These are phyloP conservation scores for Hypholoma fasciculare DNA, from an alignment of 768 basidiomycete genomes.

Conservation along the genomic window DNA sequence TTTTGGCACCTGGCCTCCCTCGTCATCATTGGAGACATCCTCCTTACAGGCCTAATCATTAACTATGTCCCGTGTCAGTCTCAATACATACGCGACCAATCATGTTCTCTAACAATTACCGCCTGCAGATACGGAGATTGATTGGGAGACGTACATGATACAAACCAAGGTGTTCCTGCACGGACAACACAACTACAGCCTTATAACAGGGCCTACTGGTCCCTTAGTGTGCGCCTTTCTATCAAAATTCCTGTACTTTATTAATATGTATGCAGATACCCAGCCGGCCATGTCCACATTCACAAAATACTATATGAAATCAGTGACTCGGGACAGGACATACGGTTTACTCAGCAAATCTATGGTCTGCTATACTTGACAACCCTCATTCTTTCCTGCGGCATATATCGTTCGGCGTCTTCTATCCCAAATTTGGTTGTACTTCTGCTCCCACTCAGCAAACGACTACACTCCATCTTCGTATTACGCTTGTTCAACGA, in stretches of 20 bases:
- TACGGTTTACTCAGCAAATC: conserved; percentile 71
- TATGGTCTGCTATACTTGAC: conserved; percentile 75
- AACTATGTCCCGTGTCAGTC: conserved; percentile 78
- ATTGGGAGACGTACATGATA: conserved; percentile 95
- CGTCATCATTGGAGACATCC: conserved; percentile 71
- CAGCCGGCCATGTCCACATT: conserved; percentile 88
- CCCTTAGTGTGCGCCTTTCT: conserved; percentile 73
- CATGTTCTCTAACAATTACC: conserved; percentile 1
- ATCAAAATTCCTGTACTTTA: background rate
- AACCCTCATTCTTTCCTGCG: conserved; percentile 63
- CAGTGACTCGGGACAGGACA: conserved; percentile 59
- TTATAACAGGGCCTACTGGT: conserved; percentile 88
- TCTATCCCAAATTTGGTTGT: conserved; percentile 72
- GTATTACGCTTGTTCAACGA: conserved; percentile 94
- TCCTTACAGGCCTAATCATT: conserved; percentile 81
- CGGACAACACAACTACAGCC: conserved; percentile 82
- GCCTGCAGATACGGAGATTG: conserved; percentile 91
- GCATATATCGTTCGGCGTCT: conserved; percentile 64
- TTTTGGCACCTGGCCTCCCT: conserved; percentile 70
- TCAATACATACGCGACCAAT: conserved; percentile 11
- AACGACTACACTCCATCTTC: conserved; percentile 92
- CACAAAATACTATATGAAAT: conserved; percentile 70
- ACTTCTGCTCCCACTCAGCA: conserved; percentile 80
- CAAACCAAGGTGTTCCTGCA: conserved; percentile 78
- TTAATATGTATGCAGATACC: conserved; percentile 62